A percentile compares a stretch with the other conserved stretches of the same genome.
These are phyloP conservation scores for Catharanthus roseus DNA, from an alignment of 257 asterid genomes.

Conservation along the genomic window DNA sequence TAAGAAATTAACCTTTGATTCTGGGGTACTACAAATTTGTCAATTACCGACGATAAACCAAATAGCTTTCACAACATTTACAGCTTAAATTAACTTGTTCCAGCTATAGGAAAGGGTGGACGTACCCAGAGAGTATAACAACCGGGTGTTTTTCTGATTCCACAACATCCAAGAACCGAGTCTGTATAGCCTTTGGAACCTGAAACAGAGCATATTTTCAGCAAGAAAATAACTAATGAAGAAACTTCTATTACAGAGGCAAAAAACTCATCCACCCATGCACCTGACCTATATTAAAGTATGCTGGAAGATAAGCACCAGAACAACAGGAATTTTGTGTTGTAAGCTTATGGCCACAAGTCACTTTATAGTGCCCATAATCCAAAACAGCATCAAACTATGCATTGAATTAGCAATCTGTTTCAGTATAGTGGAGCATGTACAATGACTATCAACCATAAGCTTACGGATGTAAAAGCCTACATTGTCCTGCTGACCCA, in stretches of 20 bases:
- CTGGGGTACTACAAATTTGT: slow-evolving; percentile 1
- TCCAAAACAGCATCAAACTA: neutral
- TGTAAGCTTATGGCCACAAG: neutral
- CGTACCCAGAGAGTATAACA: slow-evolving; percentile 69
- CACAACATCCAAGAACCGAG: slow-evolving; percentile 41
- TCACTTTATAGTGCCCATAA: neutral
- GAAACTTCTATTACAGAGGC: neutral
- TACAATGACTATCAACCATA: slow-evolving; percentile 1
- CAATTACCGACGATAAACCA: neutral
- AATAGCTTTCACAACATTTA: neutral
- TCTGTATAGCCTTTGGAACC: slow-evolving; percentile 77
- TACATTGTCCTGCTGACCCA: neutral
- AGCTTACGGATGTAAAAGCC: neutral
- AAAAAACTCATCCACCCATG: neutral
- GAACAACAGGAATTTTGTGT: neutral
- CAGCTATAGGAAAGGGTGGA: slow-evolving; percentile 15
- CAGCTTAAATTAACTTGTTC: neutral
- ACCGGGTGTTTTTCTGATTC: slow-evolving; percentile 87
- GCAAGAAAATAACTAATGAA: neutral
- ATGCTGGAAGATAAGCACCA: slow-evolving; percentile 3
- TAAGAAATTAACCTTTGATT: slow-evolving; percentile 2
- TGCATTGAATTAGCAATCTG: neutral
- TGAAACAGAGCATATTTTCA: slow-evolving; percentile 22
- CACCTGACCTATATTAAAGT: neutral
- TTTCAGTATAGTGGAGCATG: neutral